Evolutionary conservation across 2,329 filamentous ascomycete species (phyloP), one percentile per base, ranked within the genome.

Genomic region (Aspergillus japonicus): DNA sequence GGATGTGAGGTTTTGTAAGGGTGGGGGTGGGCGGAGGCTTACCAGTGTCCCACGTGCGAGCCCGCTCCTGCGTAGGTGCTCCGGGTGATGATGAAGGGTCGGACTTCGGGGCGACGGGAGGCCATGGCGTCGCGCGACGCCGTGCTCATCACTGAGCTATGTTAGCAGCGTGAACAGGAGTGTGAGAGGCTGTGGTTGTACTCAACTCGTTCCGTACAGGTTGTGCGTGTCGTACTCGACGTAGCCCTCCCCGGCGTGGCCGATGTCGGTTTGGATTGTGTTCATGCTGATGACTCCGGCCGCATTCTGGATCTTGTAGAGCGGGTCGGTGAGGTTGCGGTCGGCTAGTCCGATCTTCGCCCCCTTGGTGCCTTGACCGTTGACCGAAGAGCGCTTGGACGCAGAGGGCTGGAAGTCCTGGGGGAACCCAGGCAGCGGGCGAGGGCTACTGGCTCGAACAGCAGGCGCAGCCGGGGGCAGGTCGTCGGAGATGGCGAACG

Each of bases 181-280:
- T 5, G 19, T n/a, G 14, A 14, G 19, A 2, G 19, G 8, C 26
- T 7, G 16, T 8, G 2, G 2, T 10, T 16, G 8, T 1, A 71
- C 77, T 71, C 71, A 78, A 78, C 76, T 87, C 7, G 85, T 84
- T 1, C 90, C 90, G 71, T 90, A 92, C 1, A 92, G 74, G 66
- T 92, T 92, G 72, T 93, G 90, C 0, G 87, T 89, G 66, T 93
- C 90, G 69, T 90, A 91, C 73, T 90, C 85, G 21, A 81, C 79
- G 42, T 87, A 75, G 12, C 89, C 89, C 59, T 89, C 87, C 47
- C 85, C 81, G 2, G 69, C 64, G 71, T 91, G 89, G 8, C 87
- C 81, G 8, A 91, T 76, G 68, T 91, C 84, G 0, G 88, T 89
- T 63, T 85, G 81, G 56, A 91, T 83, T 0, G 89, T 87, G 68